Percentiles rank a stretch among this genome's conserved stretches.
Conservation (phyloP, 306 rosid species). For the Pterocarpus santalinus region DNA sequence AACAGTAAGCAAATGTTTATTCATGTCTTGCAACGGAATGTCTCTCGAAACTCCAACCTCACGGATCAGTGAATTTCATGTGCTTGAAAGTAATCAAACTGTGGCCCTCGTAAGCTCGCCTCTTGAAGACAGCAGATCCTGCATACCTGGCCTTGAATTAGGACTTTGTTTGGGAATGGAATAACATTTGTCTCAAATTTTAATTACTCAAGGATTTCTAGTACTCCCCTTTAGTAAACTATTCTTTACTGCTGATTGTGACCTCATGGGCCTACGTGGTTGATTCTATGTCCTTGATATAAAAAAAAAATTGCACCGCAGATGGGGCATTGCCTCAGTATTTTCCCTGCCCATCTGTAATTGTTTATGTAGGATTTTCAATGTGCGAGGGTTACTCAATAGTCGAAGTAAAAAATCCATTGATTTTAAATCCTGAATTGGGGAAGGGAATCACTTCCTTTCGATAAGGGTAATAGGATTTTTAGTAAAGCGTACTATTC, state of each 20-base stretch:
- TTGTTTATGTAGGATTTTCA: too few relatives aligned
- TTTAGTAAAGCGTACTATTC: too few relatives aligned
- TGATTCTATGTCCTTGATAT: neutral
- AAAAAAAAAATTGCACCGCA: too few relatives aligned
- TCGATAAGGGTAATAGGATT: too few relatives aligned
- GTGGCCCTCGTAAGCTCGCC: conserved; percentile 43
- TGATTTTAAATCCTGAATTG: too few relatives aligned
- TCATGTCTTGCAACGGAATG: conserved; percentile 43
- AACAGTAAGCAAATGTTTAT: conserved; percentile 52
- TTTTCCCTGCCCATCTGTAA: too few relatives aligned
- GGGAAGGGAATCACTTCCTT: too few relatives aligned
- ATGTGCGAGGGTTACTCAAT: too few relatives aligned
- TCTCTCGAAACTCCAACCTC: conserved; percentile 35
- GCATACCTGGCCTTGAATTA: conserved; percentile 58
- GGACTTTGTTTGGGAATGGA: conserved; percentile 60
- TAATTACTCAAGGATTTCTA: neutral
- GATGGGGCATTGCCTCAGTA: too few relatives aligned
- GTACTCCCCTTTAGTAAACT: neutral
- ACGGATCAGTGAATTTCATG: conserved; percentile 31
- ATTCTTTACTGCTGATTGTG: too few relatives aligned
- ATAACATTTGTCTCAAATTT: conserved; percentile 34
- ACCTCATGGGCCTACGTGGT: neutral
- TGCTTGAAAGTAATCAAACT: conserved; percentile 56
- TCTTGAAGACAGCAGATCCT: conserved; percentile 60
- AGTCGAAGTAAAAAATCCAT: too few relatives aligned